A percentile compares a stretch with the other conserved stretches of the same genome.
Conservation (phyloP, 2,329 filamentous ascomycete genomes). For the Teratosphaeria destructans region DNA sequence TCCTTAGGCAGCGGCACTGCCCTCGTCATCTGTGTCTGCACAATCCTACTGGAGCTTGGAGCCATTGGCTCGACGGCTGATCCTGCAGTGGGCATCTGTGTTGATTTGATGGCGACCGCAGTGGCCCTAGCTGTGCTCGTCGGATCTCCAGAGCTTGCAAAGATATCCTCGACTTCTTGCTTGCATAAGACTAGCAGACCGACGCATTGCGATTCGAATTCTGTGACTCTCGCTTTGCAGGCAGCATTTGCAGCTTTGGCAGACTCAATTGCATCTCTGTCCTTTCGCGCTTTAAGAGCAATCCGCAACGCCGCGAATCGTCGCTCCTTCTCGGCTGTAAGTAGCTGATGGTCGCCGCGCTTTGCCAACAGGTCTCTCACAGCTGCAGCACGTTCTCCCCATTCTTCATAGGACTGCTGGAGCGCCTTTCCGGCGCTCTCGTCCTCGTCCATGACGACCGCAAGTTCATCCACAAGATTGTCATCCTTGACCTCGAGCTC, state of each 20-base stretch:
- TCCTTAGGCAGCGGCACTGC: constrained; percentile 7
- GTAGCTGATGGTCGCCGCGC: constrained; percentile 10
- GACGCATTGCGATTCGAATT: constrained; percentile 18
- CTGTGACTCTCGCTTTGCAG: constrained; percentile 13
- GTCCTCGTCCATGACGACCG: constrained; percentile 12
- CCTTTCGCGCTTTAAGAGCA: constrained; percentile 14
- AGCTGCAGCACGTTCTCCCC: constrained; percentile 9
- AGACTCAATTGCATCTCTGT: constrained; percentile 10
- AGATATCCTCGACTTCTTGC: constrained; percentile 11
- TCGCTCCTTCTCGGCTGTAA: constrained; percentile 13
- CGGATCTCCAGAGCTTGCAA: not conserved
- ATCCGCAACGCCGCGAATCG: constrained; percentile 12
- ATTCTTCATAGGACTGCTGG: constrained; percentile 8
- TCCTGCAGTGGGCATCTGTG: constrained; percentile 11
- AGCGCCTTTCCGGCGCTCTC: constrained; percentile 10
- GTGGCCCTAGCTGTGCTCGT: constrained; percentile 1
- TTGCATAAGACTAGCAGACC: constrained; percentile 13
- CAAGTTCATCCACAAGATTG: constrained; percentile 11
- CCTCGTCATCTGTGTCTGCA: constrained; percentile 22
- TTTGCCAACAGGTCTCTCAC: constrained; percentile 11
- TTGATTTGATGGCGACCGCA: constrained; percentile 20
- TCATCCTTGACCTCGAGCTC: constrained; percentile 11
- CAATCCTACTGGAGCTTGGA: constrained; percentile 21
- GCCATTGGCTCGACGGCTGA: constrained; percentile 2
- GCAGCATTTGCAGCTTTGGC: constrained; percentile 18